A percentile compares a stretch with the other conserved stretches of the same genome.
Evolutionary conservation across 163 green algal species (phyloP).

Genomic region (Prototheca cutis): DNA sequence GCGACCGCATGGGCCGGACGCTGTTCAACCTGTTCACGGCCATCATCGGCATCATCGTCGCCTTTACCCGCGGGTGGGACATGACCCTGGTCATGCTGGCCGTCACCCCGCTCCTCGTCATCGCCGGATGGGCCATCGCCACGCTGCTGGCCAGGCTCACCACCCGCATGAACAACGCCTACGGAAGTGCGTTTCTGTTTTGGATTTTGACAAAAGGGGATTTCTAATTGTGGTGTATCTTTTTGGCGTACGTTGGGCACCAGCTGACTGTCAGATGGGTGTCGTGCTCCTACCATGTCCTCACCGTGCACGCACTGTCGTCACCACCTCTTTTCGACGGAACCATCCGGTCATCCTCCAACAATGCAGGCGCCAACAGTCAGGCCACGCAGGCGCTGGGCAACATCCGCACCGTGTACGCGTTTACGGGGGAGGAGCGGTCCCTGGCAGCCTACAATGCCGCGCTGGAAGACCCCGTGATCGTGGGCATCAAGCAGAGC

Average conservation of each 20-base stretch:
- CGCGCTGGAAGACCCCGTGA: conserved; percentile 18
- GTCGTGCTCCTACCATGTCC: too few relatives aligned
- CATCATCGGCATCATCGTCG: conserved; percentile 38
- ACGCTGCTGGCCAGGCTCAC: conserved; percentile 23
- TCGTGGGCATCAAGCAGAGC: conserved; percentile 35
- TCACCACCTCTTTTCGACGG: too few relatives aligned
- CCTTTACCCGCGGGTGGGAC: conserved; percentile 60
- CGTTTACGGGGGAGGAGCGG: conserved; percentile 51
- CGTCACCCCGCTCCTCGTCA: conserved; percentile 60
- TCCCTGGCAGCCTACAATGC: conserved; percentile 27
- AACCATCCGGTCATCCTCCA: too few relatives aligned
- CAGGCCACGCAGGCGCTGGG: conserved; percentile 39
- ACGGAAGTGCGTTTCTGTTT: too few relatives aligned
- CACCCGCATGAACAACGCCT: conserved; percentile 25
- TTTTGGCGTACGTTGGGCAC: too few relatives aligned
- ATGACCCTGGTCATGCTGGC: conserved; percentile 76
- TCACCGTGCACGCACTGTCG: too few relatives aligned
- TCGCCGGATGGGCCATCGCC: conserved; percentile 31
- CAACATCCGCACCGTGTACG: conserved; percentile 65
- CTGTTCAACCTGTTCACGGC: conserved; percentile 27
- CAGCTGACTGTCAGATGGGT: too few relatives aligned
- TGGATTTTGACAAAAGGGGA: too few relatives aligned
- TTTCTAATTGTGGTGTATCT: too few relatives aligned
- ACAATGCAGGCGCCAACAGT: conserved; percentile 32
- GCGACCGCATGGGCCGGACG: conserved; percentile 49